phyloP scores from a whole-genome alignment of 352 stramenopile species.

The Phytophthora fragariaefolia region DNA sequence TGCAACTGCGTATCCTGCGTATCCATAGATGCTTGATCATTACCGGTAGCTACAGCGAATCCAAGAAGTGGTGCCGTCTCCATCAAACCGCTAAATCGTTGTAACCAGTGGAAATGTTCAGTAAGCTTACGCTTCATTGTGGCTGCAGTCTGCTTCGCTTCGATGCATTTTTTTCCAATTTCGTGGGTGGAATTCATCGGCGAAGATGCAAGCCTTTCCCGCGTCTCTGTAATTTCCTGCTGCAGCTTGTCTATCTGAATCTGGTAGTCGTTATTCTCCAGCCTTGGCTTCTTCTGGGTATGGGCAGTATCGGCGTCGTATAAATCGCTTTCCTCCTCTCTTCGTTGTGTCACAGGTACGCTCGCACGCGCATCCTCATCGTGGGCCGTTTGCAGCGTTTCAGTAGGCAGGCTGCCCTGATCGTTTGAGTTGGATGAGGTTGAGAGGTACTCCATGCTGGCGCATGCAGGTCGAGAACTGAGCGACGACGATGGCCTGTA shows the following conservation, averaged over 20 bases:
- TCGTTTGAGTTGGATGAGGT: constrained; percentile 23
- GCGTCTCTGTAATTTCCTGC: constrained; percentile 43
- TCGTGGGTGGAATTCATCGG: constrained; percentile 1
- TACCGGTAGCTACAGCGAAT: constrained; percentile 16
- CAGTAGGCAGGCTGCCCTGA: constrained; percentile 15
- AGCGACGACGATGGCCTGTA: no score
- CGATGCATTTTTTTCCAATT: constrained; percentile 36
- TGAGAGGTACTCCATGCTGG: constrained; percentile 30
- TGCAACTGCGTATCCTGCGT: background rate
- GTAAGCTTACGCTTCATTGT: constrained; percentile 56
- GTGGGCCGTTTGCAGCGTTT: constrained; percentile 21
- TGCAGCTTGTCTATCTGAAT: constrained; percentile 41
- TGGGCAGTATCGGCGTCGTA: constrained; percentile 11
- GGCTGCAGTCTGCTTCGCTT: constrained; percentile 42
- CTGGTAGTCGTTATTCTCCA: constrained; percentile 43
- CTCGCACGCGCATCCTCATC: constrained; percentile 3
- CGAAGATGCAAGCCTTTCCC: constrained; percentile 26
- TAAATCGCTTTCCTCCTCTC: constrained; percentile 18
- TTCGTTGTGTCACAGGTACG: background rate
- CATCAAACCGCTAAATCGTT: constrained; percentile 55
- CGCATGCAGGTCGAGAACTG: no score
- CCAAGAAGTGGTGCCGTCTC: constrained; percentile 58
- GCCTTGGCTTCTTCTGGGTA: constrained; percentile 60
- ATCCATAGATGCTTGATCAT: background rate
- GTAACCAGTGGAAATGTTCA: constrained; percentile 58